Conservation (phyloP, 306 rosid genomes). For the Delonix regia region DNA sequence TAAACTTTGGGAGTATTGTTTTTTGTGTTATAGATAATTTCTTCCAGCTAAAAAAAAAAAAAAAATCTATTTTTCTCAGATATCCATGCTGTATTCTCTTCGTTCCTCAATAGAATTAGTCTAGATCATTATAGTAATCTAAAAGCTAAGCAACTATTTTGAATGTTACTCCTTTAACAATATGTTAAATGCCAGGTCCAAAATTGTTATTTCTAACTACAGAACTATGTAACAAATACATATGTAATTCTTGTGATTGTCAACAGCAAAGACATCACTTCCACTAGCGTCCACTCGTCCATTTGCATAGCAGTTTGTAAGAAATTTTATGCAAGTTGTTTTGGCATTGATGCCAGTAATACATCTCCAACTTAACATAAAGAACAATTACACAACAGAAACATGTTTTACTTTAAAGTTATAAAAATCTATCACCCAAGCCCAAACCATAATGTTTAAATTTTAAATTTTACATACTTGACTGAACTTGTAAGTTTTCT, state of each 20-base stretch:
- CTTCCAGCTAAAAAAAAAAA: not conserved
- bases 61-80: not conserved
- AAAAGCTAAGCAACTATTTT: slow-evolving; percentile 21
- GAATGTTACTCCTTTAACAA: slow-evolving; percentile 14
- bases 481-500: slow-evolving; percentile 39
- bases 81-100: not conserved
- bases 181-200: not conserved
- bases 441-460: slow-evolving; percentile 31
- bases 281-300: slow-evolving; percentile 38
- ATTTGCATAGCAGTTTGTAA: slow-evolving; percentile 22
- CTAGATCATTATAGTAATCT: not conserved
- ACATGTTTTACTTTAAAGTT: slow-evolving; percentile 23
- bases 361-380: slow-evolving; percentile 17
- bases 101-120: not conserved
- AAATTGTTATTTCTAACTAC: slow-evolving; percentile 13
- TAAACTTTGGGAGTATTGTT: not conserved
- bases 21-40: not conserved
- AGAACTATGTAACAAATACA: slow-evolving; percentile 18
- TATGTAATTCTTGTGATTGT: slow-evolving; percentile 18
- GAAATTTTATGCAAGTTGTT: slow-evolving; percentile 34
- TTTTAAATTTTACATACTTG: slow-evolving; percentile 36
- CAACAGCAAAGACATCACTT: slow-evolving; percentile 28
- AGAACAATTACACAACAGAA: slow-evolving; percentile 20
- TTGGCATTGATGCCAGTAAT: slow-evolving; percentile 17
- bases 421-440: slow-evolving; percentile 18